Evolutionary conservation across 108 stramenopile species (phyloP).

Genomic region (Nitzschia palea): DNA sequence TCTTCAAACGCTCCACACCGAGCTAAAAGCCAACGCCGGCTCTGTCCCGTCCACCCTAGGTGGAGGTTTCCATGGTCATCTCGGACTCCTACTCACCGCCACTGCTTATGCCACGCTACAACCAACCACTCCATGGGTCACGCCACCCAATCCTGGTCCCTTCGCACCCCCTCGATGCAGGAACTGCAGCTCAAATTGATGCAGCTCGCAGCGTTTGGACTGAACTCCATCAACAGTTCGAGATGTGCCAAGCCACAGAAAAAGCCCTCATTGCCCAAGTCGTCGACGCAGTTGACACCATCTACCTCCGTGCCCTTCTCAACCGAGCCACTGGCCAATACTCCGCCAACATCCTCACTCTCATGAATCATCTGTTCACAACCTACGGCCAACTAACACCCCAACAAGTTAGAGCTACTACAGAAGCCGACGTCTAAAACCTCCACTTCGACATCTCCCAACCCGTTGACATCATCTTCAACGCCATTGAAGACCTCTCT

Average conservation of each 20-base stretch:
- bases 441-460: conserved; percentile 1
- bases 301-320: conserved; percentile 5
- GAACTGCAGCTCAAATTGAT: no score
- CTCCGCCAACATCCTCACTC: background rate
- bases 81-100: background rate
- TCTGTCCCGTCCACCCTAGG: conserved; percentile 26
- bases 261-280: no score
- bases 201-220: no score
- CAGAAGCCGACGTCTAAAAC: background rate
- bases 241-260: no score
- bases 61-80: conserved; percentile 24
- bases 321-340: conserved; percentile 6
- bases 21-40: no score
- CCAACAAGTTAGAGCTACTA: conserved; percentile 17
- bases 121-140: no score
- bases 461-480: conserved; percentile 28
- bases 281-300: conserved; percentile 6
- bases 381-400: conserved; percentile 31
- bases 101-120: no score
- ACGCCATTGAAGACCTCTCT: conserved; percentile 3
- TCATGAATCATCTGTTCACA: conserved; percentile 19
- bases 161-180: no score
- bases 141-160: no score
- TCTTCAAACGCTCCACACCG: no score
- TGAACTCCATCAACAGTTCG: no score